These are phyloP conservation scores for Brachypodium distachyon DNA, from an alignment of 202 grass and related monocot species.

Conservation along the genomic window DNA sequence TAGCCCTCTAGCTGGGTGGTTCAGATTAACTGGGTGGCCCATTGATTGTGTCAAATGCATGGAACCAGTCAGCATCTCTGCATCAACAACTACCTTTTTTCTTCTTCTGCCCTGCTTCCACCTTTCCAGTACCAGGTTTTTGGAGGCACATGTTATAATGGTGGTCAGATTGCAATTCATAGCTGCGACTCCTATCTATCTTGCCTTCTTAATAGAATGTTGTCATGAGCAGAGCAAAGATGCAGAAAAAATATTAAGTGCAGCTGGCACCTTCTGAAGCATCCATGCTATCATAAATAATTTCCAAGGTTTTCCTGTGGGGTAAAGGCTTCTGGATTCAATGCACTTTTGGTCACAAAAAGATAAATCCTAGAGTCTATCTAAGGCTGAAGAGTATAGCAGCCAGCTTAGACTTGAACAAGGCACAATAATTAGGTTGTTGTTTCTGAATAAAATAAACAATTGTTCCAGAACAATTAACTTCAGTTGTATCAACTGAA, in stretches of 20 bases:
- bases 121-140: conserved; percentile 43
- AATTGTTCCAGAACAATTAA: background rate
- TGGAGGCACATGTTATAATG: conserved; percentile 34
- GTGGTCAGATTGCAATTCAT: conserved; percentile 29
- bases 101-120: conserved; percentile 33
- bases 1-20: background rate
- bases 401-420: background rate
- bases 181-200: conserved; percentile 5
- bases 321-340: background rate
- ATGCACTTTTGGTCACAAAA: background rate
- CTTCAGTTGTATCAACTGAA: conserved; percentile 9
- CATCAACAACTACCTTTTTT: conserved; percentile 2
- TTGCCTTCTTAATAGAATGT: conserved; percentile 37
- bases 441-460: background rate
- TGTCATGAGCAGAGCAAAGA: conserved; percentile 25
- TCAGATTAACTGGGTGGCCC: conserved; percentile 12
- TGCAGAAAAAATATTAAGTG: background rate
- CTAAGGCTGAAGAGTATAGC: background rate
- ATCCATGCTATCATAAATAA: background rate
- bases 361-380: background rate
- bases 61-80: conserved; percentile 42
- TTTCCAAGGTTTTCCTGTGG: conserved; percentile 10
- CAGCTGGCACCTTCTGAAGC: background rate
- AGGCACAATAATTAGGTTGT: background rate
- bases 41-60: conserved; percentile 24